Conservation (phyloP, 495 filamentous ascomycete species). For the Letharia lupina region DNA sequence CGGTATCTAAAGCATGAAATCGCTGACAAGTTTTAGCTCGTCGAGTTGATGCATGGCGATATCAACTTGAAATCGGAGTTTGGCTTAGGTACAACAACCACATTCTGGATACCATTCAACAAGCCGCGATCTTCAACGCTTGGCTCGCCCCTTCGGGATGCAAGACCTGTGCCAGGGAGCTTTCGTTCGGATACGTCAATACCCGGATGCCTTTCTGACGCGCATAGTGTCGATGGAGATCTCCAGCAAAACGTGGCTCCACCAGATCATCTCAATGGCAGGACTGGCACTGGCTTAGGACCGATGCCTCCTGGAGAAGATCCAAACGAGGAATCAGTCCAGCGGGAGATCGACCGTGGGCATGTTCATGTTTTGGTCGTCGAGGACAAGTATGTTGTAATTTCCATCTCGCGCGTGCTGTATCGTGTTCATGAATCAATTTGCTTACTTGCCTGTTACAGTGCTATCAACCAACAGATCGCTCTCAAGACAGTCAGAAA, state of each 20-base stretch:
- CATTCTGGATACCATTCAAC: conserved; percentile 62
- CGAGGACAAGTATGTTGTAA: conserved; percentile 61
- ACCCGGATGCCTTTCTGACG: conserved; percentile 47
- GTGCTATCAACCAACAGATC: conserved; percentile 68
- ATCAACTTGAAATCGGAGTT: conserved; percentile 54
- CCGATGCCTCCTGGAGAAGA: background rate
- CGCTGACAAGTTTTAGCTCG: conserved; percentile 36
- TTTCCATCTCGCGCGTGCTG: background rate
- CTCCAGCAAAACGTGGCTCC: background rate
- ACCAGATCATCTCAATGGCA: background rate
- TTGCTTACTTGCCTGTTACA: conserved; percentile 25
- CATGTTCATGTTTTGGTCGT: conserved; percentile 60
- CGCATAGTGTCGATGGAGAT: conserved; percentile 24
- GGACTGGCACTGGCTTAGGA: background rate
- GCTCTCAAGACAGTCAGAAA: conserved; percentile 66
- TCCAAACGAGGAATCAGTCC: background rate
- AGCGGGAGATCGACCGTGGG: conserved; percentile 33
- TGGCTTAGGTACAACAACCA: conserved; percentile 53
- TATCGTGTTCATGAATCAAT: background rate
- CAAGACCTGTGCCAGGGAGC: conserved; percentile 49
- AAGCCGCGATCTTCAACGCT: conserved; percentile 36
- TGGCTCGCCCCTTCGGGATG: conserved; percentile 39
- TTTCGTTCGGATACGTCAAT: conserved; percentile 55
- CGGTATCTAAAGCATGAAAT: background rate
- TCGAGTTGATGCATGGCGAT: conserved; percentile 73